Conservation (phyloP, 2,329 filamentous ascomycete species). For the Hypoxylon sp. region DNA sequence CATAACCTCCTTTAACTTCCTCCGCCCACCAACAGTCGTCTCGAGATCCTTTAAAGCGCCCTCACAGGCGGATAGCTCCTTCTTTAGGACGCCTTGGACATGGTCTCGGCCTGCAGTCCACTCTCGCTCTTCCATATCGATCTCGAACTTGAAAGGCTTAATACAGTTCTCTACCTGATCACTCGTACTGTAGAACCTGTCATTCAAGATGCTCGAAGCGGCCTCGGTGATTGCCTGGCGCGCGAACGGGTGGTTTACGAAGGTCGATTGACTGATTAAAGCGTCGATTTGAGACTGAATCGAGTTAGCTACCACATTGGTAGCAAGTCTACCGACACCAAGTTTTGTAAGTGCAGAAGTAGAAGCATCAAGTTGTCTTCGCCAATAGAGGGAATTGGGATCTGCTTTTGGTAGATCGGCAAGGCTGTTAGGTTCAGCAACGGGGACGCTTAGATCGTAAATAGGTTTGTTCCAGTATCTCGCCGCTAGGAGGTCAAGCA, state of each 20-base stretch:
- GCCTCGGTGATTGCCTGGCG: conserved; percentile 94
- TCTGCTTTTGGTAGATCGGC: conserved; percentile 87
- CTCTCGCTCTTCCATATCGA: conserved; percentile 92
- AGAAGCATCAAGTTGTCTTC: conserved; percentile 92
- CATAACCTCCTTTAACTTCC: conserved; percentile 92
- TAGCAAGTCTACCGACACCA: conserved; percentile 92
- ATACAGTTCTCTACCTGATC: conserved; percentile 99
- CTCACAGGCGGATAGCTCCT: conserved; percentile 88
- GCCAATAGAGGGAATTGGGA: conserved; percentile 90
- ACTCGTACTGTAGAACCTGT: conserved; percentile 95
- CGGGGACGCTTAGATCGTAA: conserved; percentile 79
- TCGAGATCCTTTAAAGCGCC: conserved; percentile 82
- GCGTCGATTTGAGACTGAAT: conserved; percentile 87
- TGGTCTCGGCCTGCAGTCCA: conserved; percentile 91
- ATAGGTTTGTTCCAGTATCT: conserved; percentile 98
- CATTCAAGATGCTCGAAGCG: conserved; percentile 89
- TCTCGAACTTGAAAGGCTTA: conserved; percentile 98
- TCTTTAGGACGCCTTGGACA: conserved; percentile 83
- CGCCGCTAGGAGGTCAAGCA: conserved; percentile 91
- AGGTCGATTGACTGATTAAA: conserved; percentile 85
- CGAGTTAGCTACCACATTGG: conserved; percentile 89
- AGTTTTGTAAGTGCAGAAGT: conserved; percentile 92
- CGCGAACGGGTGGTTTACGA: conserved; percentile 91
- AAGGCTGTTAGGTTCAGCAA: conserved; percentile 79
- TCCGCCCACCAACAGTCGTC: conserved; percentile 81